phyloP scores from a whole-genome alignment of 352 stramenopile genomes.

The Pythium sukuiense region DNA sequence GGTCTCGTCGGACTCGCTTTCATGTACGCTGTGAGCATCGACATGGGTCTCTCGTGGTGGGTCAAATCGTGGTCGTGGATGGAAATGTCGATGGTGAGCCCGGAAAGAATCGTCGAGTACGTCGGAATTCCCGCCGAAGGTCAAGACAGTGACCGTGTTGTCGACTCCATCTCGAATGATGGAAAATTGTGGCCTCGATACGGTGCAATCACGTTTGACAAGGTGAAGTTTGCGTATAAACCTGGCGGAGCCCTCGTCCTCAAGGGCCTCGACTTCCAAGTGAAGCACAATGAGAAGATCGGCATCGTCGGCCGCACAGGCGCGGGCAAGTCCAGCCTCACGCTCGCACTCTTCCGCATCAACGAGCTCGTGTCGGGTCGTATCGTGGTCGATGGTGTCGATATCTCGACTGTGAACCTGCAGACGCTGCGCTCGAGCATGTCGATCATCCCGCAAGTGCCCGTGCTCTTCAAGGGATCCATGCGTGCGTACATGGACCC shows the following conservation, averaged over 20 bases:
- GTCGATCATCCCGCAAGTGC: conserved; percentile 65
- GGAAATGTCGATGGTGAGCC: conserved; percentile 53
- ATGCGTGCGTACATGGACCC: conserved; percentile 87
- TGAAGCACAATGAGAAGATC: conserved; percentile 55
- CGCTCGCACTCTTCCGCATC: conserved; percentile 90
- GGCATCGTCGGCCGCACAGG: conserved; percentile 91
- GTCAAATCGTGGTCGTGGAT: conserved; percentile 57
- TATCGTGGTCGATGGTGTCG: conserved; percentile 38
- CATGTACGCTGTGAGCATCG: conserved; percentile 78
- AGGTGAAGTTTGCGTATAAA: conserved; percentile 81
- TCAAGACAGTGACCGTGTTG: conserved; percentile 8
- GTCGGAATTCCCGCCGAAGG: conserved; percentile 26
- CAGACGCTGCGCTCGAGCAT: conserved; percentile 23
- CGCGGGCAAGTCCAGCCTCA: conserved; percentile 83
- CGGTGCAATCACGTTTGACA: conserved; percentile 71
- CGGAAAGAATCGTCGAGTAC: conserved; percentile 53
- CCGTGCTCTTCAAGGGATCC: conserved; percentile 88
- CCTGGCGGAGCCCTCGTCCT: conserved; percentile 37
- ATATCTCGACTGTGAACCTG: conserved; percentile 33
- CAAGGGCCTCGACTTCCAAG: conserved; percentile 40
- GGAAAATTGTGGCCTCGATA: conserved; percentile 48
- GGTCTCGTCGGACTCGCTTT: conserved; percentile 84
- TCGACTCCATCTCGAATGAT: neutral
- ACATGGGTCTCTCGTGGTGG: conserved; percentile 34
- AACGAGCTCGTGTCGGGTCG: conserved; percentile 81